These are phyloP conservation scores for Citrus trifoliata DNA, from an alignment of 345 rosid species.

Conservation along the genomic window DNA sequence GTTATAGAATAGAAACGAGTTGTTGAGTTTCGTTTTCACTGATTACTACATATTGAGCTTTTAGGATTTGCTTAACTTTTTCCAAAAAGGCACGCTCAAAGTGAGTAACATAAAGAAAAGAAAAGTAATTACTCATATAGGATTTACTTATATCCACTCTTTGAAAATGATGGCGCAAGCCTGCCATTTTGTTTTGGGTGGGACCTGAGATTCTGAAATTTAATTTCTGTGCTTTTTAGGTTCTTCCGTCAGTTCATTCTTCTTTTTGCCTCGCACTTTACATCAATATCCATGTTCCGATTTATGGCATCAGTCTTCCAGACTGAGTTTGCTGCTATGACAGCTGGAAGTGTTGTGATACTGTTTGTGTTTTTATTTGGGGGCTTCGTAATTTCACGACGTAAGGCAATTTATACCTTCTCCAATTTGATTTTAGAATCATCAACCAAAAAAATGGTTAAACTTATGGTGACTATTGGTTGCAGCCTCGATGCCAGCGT, in stretches of 20 bases:
- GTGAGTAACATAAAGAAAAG: no score
- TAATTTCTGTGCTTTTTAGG: not conserved
- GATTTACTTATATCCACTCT: no score
- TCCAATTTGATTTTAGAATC: not conserved
- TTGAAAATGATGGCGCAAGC: no score
- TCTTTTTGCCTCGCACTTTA: not conserved
- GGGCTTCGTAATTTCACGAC: not conserved
- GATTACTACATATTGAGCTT: no score
- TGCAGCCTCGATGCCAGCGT: slow-evolving; percentile 67
- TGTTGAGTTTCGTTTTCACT: no score
- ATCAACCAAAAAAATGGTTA: not conserved
- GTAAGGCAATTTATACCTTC: not conserved
- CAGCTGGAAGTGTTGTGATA: not conserved
- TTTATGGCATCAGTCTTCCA: not conserved
- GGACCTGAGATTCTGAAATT: not conserved
- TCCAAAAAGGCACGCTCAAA: no score
- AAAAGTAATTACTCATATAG: no score
- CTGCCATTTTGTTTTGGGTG: not conserved
- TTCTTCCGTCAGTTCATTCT: not conserved
- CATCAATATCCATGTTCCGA: not conserved
- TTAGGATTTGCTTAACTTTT: no score
- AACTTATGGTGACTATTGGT: not conserved
- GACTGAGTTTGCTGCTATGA: not conserved
- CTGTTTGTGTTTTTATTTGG: not conserved
- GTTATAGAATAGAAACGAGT: no score